Percentiles rank a stretch among this genome's conserved stretches.
Conservation (phyloP, 2,329 filamentous ascomycete genomes). For the Aspergillus awamori region DNA sequence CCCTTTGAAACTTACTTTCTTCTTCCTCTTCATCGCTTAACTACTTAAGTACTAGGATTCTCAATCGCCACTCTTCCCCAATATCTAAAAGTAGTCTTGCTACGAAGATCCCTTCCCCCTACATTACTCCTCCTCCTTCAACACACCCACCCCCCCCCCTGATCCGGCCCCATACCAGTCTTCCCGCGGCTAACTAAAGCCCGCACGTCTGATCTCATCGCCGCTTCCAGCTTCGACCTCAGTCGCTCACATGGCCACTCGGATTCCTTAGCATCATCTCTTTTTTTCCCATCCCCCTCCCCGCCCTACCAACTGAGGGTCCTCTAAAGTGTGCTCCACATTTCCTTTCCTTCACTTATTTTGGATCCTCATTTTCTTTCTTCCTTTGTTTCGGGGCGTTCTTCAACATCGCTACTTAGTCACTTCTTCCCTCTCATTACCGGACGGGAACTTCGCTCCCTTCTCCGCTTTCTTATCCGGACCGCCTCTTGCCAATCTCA, state of each 20-base stretch:
- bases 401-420: neutral
- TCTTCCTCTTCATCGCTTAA: conserved; percentile 4
- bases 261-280: conserved; percentile 22
- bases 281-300: conserved; percentile 3
- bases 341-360: conserved; percentile 5
- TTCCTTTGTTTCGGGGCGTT: conserved; percentile 1
- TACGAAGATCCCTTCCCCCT: neutral
- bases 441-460: conserved; percentile 15
- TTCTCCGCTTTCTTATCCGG: conserved; percentile 26
- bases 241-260: conserved; percentile 36
- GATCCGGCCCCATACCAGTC: conserved; percentile 12
- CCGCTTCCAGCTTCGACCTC: conserved; percentile 21
- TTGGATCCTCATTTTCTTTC: neutral
- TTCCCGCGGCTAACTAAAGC: conserved; percentile 24
- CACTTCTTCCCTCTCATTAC: conserved; percentile 14
- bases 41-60: neutral
- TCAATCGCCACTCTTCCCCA: neutral
- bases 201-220: conserved; percentile 31
- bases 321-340: conserved; percentile 13
- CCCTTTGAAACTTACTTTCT: neutral
- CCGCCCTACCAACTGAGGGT: conserved; percentile 18
- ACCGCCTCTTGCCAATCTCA: conserved; percentile 15
- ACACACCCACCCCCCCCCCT: conserved; percentile 1
- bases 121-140: no score
- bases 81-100: neutral